Percentiles rank a stretch among this genome's conserved stretches.
These are phyloP conservation scores for Amanita inopinata DNA, from an alignment of 768 basidiomycete genomes.

Conservation along the genomic window DNA sequence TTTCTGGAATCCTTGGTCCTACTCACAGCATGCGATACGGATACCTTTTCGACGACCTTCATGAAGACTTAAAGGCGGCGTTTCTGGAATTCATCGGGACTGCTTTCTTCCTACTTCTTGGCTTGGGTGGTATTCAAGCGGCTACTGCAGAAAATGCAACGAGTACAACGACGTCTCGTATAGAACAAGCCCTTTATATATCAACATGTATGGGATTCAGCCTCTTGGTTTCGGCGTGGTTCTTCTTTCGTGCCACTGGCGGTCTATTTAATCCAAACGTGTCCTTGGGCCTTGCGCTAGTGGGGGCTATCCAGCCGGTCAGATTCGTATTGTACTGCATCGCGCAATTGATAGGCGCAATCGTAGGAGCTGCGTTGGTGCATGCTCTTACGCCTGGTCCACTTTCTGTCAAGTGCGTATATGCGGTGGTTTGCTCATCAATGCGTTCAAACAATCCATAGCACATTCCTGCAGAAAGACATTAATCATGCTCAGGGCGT, in stretches of 20 bases:
- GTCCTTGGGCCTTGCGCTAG: slow-evolving; percentile 47
- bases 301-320: slow-evolving; percentile 43
- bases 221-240: slow-evolving; percentile 55
- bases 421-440: background rate
- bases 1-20: no score
- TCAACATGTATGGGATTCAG: slow-evolving; percentile 52
- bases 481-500: slow-evolving; percentile 48
- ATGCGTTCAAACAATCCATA: slow-evolving; percentile 17
- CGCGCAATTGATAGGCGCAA: slow-evolving; percentile 52
- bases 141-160: slow-evolving; percentile 26
- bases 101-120: slow-evolving; percentile 53
- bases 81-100: slow-evolving; percentile 53
- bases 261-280: slow-evolving; percentile 61
- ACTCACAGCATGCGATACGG: no score
- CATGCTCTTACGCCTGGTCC: slow-evolving; percentile 44
- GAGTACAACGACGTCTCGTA: slow-evolving; percentile 17
- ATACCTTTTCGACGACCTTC: slow-evolving; percentile 17
- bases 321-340: slow-evolving; percentile 50
- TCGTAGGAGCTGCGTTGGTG: slow-evolving; percentile 48
- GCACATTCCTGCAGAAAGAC: slow-evolving; percentile 36
- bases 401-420: slow-evolving; percentile 42
- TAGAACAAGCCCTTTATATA: slow-evolving; percentile 44
- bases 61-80: slow-evolving; percentile 37
- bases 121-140: slow-evolving; percentile 56
- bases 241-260: slow-evolving; percentile 55